Base-by-base conservation (phyloP, 2,329 filamentous ascomycete genomes). In the Rugonectria rugulosa region DNA sequence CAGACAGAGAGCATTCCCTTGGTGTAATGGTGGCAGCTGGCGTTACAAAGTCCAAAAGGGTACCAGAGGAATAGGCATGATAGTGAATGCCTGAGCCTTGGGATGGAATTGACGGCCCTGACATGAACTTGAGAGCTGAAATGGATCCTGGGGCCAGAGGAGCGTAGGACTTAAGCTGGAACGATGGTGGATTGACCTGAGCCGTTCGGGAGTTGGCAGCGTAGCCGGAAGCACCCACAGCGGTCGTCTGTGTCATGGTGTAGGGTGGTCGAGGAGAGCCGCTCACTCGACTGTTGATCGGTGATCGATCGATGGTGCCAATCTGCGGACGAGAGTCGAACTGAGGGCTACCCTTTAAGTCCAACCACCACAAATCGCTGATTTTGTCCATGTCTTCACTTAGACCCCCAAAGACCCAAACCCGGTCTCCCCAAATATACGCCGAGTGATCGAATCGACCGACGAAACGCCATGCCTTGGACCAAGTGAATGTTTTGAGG, bases 401-500 rank as follows among this genome's bases (percentile, higher is more conserved):
- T 44, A 99, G 81, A 2, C 95, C 95, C 32, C 95, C 95, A 73
- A 97, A 97, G 6, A 98, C 92, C 94, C 94, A 99, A 27, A 99
- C 88, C 37, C 92, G 87, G 60, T 95, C 93, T 51, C 89, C 81
- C 83, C 93, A 97, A 56, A 99, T 89, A 81, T 94, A 97, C 47
- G 91, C 92, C 14, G 92, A 92, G 71, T 99, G 95, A 67, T 99
- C 95, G 70, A 97, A 99, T 32, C 95, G 87, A 43, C 91, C 88
- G 21, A 97, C 93, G 71, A 99, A 99, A 58, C 89, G 90, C 95
- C 95, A 99, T 34, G 92, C 88, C 53, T 92, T 88, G 52, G 94
- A 98, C 95, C 95, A 99, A 1, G 93, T 97, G 81, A 92, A 97
- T 2, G 95, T 98, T 78, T 96, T 97, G 41, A 99, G 80, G 71